Evolutionary conservation across 768 basidiomycete species (phyloP).

Genomic region (Favolaschia claudopus): DNA sequence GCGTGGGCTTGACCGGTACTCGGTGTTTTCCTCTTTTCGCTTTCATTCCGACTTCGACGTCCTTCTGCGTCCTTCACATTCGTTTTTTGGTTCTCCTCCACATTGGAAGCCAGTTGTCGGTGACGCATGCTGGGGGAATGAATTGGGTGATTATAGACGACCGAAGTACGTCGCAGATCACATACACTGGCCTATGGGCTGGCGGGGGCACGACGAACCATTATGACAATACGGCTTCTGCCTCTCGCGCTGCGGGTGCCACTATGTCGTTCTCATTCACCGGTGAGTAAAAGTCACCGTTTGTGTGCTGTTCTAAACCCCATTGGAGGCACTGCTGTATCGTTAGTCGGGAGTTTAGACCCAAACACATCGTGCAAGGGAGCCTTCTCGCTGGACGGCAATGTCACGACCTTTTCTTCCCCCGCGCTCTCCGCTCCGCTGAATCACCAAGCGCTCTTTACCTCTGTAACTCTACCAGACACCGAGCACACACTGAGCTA

Average conservation of each 20-base stretch:
- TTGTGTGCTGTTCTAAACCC: not conserved
- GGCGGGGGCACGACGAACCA: constrained; percentile 10
- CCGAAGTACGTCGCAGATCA: constrained; percentile 24
- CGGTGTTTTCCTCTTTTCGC: not conserved
- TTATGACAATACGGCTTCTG: constrained; percentile 29
- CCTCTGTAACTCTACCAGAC: constrained; percentile 24
- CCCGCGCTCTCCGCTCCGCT: constrained; percentile 4
- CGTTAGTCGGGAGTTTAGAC: constrained; percentile 26
- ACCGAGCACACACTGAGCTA: constrained; percentile 31
- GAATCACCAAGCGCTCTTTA: constrained; percentile 30
- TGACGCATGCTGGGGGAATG: constrained; percentile 23
- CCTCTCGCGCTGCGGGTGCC: constrained; percentile 24
- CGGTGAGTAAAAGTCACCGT: constrained; percentile 16
- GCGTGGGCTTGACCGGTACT: too few relatives aligned
- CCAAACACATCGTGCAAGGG: constrained; percentile 26
- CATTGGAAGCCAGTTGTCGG: constrained; percentile 4
- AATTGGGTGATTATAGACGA: constrained; percentile 28
- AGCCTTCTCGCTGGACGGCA: constrained; percentile 27
- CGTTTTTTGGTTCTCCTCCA: not conserved
- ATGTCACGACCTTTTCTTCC: constrained; percentile 23
- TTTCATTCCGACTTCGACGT: constrained; percentile 8
- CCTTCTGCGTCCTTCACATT: constrained; percentile 10
- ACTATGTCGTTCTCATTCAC: constrained; percentile 30
- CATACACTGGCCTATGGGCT: constrained; percentile 25
- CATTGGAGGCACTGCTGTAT: constrained; percentile 26